Evolutionary conservation across 1,284 basidiomycete species (phyloP), one percentile per base, ranked within the genome.

Genomic region (Rhodotorula glutinis): DNA sequence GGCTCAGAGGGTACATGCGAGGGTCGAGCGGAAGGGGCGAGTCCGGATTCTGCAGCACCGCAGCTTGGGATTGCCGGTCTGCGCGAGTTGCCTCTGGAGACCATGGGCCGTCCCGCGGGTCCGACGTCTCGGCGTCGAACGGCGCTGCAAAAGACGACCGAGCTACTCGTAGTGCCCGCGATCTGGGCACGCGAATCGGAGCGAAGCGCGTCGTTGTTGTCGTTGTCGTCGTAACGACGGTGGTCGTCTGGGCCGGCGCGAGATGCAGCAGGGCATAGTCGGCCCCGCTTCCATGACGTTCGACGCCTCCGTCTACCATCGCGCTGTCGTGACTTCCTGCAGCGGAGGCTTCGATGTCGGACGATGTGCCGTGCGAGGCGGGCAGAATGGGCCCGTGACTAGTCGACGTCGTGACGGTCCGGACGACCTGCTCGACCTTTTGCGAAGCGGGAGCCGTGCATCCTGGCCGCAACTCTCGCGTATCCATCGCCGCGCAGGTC

Each of bases 161-260:
- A 13, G 27, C 27, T 19, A 63, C 63, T n/a, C 46, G 60, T 53
- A 65, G 52, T 3, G 52, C 16, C 23, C 56, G 46, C 29, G 74
- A 61, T n/a, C 65, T 62, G 3, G 74, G 75, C 10, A 78, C 54
- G 21, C 65, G 62, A 51, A 77, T 65, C 23, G 76, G 77, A 13
- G 76, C 74, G 61, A 75, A 77, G 60, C 69, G 63, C 40, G 77
- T 71, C 2, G 72, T 76, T 11, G 74, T 73, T 17, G 71, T 71
- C 9, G 76, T 77, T 14, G 76, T 77, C 4, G 76, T 77, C 7
- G 76, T 75, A 19, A 72, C 70, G 51, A 74, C 71, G 0, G 69
- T 73, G 27, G 71, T 72, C 2, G 74, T 74, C 1, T 66, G 70
- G 3, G 74, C 70, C 14, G 76, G 75, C 13, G 59, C 62, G 41